phyloP scores from a whole-genome alignment of 2,329 filamentous ascomycete genomes.

The Rutstroemia sp. region DNA sequence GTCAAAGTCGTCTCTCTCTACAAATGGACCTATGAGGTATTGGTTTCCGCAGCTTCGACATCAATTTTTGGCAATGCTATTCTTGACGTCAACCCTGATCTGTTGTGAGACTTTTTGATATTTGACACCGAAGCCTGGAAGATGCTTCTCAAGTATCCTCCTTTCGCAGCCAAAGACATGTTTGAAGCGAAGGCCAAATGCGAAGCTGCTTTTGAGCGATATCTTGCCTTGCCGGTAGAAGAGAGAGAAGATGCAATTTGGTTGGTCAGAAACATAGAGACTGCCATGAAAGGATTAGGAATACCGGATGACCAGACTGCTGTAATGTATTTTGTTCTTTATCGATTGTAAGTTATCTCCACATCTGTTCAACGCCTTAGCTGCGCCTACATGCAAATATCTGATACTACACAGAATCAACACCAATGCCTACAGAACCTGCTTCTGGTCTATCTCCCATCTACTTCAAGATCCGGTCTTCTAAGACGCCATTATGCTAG shows the following conservation, averaged over 20 bases:
- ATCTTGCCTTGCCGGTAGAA: background rate
- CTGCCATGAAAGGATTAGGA: background rate
- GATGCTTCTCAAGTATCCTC: background rate
- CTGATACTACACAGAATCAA: background rate
- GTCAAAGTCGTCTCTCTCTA: background rate
- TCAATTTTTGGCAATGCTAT: background rate
- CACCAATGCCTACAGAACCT: background rate
- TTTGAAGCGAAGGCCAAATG: background rate
- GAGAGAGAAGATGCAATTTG: background rate
- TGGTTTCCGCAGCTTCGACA: background rate
- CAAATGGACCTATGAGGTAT: background rate
- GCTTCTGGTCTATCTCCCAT: background rate
- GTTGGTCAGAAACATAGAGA: background rate
- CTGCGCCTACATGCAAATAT: background rate
- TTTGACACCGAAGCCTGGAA: background rate
- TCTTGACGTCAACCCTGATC: background rate
- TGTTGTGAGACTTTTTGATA: background rate
- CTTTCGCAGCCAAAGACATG: background rate
- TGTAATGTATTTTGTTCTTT: background rate
- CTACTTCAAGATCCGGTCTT: background rate
- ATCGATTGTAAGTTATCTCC: background rate
- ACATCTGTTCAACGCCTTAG: background rate
- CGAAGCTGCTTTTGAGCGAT: background rate
- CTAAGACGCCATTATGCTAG: background rate
- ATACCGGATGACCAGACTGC: background rate